Evolutionary conservation across 345 rosid species (phyloP).

Genomic region (Populus tremula): DNA sequence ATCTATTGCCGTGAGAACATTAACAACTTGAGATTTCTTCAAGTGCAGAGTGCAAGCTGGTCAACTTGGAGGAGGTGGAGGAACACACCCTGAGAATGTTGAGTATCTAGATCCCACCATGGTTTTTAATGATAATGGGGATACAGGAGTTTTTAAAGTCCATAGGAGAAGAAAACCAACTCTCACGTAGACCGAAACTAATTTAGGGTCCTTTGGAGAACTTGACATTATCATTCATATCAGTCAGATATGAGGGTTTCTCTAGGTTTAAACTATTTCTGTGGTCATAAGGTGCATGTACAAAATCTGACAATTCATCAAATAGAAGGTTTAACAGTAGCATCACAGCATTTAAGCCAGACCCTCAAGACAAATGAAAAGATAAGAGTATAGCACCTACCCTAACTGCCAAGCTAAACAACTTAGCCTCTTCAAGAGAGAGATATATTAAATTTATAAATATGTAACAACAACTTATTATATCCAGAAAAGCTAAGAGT

Average conservation of each 20-base stretch:
- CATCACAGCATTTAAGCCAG: not conserved
- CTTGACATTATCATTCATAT: not conserved
- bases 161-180: not conserved
- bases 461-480: too few relatives aligned
- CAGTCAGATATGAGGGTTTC: not conserved
- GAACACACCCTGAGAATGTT: not conserved
- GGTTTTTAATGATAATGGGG: not conserved
- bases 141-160: not conserved
- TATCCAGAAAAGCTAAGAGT: too few relatives aligned
- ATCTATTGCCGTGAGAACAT: not conserved
- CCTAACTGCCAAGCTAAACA: too few relatives aligned
- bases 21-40: not conserved
- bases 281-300: not conserved
- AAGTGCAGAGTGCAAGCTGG: not conserved
- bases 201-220: not conserved
- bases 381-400: too few relatives aligned
- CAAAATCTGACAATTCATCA: not conserved
- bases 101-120: not conserved
- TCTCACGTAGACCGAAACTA: not conserved
- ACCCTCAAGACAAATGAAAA: too few relatives aligned
- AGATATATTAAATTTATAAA: too few relatives aligned
- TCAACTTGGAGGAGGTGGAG: not conserved
- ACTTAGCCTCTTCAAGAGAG: too few relatives aligned
- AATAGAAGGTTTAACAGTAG: not conserved
- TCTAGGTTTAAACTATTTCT: not conserved